Base-by-base conservation (phyloP, 768 basidiomycete genomes). In the Roridomyces roridus region DNA sequence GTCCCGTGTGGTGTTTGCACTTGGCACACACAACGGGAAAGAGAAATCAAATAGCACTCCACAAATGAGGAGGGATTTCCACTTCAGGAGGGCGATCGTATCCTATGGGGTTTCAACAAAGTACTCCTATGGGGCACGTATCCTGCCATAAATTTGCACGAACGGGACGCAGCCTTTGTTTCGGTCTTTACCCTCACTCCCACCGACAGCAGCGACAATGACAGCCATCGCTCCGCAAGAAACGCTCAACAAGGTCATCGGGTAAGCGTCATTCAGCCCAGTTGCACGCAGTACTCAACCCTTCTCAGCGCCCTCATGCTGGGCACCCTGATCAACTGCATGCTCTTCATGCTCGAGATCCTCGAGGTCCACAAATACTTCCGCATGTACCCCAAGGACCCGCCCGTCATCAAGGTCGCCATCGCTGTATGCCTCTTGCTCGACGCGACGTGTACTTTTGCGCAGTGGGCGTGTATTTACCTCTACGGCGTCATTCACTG, bases 261-360 rank as follows among this genome's bases (percentile, higher is more conserved):
- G 42, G 42, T 25, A 26, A 24, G 42, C n/a, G 23, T 26, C 21
- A 44, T 26, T 15, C 42, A 15, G 24, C 11, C 6, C 21, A 8
- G n/a, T n/a, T n/a, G n/a, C n/a, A 5, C 15, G 24, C 24, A 21
- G 24, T 44, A 11, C 24, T 44, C 24, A 23, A 12, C 6, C 6
- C 7, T 6, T 18, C 42, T 34, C 7, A 46, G 45, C 4, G 45
- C 45, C 18, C n/a, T 46, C 29, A 29, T 46, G 17, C n/a, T 46
- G 9, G 45, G 45, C 8, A 28, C 45, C 26, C 35, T 46, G 11
- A 34, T 14, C 6, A 46, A 46, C n/a, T 46, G 29, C 18, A 46
- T 46, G 45, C 45, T 46, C 28, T 46, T 31, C 45, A 46, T 46
- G 45, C 45, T 46, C 45, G 45, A 46, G 20, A 20, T 46, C n/a